Conservation (phyloP, 2,329 filamentous ascomycete genomes). For the Colletotrichum australisinense region DNA sequence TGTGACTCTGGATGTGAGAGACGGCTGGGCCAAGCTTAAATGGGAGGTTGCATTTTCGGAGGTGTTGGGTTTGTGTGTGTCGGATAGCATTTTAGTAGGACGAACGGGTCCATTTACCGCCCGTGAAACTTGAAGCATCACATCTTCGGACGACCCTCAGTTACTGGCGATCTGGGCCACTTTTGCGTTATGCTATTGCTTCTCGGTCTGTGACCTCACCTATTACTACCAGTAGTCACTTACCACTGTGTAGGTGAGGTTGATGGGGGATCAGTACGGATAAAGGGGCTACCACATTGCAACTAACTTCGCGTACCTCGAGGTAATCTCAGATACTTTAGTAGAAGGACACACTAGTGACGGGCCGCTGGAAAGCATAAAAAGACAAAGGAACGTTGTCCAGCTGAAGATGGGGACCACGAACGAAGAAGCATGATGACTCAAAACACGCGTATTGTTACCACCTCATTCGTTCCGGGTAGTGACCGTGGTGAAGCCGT, state of each 20-base stretch:
- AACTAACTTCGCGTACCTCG: slow-evolving; percentile 23
- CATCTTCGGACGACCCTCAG: slow-evolving; percentile 19
- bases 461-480: background rate
- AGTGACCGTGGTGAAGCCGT: background rate
- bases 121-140: slow-evolving; percentile 23
- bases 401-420: background rate
- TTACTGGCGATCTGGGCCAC: background rate
- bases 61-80: background rate
- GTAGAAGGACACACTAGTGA: background rate
- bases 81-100: background rate
- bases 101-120: slow-evolving; percentile 4
- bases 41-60: background rate
- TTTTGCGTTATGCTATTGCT: background rate
- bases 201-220: background rate
- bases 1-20: slow-evolving; percentile 30
- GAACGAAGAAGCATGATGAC: background rate
- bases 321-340: slow-evolving; percentile 20
- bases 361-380: slow-evolving; percentile 4
- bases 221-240: background rate
- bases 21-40: slow-evolving; percentile 33
- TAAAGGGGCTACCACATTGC: slow-evolving; percentile 7
- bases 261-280: background rate
- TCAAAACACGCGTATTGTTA: slow-evolving; percentile 6
- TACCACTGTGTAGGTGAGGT: background rate
- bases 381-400: background rate